Base-by-base conservation (phyloP, 2,329 filamentous ascomycete species). In the Exophiala mesophila region DNA sequence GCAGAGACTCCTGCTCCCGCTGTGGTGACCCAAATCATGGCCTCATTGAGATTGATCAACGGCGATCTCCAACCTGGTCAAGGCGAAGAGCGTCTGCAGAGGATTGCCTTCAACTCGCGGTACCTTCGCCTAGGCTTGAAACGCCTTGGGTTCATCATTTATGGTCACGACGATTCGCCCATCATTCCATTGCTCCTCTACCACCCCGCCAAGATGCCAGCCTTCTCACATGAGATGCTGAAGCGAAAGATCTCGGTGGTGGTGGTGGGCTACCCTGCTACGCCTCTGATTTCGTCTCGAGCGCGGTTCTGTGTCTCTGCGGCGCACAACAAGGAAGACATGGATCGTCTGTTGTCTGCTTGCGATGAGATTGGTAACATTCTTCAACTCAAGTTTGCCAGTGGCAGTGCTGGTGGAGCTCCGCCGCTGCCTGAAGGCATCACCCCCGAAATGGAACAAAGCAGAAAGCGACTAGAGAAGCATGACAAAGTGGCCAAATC, bases 211-310 rank as follows among this genome's bases (percentile, higher is more conserved):
- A 98, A 98, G 71, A 96, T 98, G 75, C 86, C 90, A 3, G 90
- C 92, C 45, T 98, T 98, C 67, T 96, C 88, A 36, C 92, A 95
- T 63, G 92, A 97, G 66, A 97, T 98, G 92, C 78, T 97, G 47
- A 87, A 86, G 69, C 87, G 92, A 60, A 97, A 96, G 67, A 97
- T 98, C 56, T 92, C 90, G 0, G 87, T 97, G 38, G 92, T 98
- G 28, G 87, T 98, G 33, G 92, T 98, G 49, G 92, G 90, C 39
- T 98, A 98, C 63, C 92, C 92, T 4, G 92, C 90, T 6, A 98
- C 92, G 2, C 92, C 92, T 1, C 77, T 98, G 33, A 94, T 97
- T 56, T 94, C 86, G 49, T 96, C 90, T 15, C 85, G 92, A 52
- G 92, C 88, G 37, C 85, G 92, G 35, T 96, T 98, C 78, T 98